phyloP scores from a whole-genome alignment of 2,329 filamentous ascomycete genomes.

The Proliferodiscus dingleyae region DNA sequence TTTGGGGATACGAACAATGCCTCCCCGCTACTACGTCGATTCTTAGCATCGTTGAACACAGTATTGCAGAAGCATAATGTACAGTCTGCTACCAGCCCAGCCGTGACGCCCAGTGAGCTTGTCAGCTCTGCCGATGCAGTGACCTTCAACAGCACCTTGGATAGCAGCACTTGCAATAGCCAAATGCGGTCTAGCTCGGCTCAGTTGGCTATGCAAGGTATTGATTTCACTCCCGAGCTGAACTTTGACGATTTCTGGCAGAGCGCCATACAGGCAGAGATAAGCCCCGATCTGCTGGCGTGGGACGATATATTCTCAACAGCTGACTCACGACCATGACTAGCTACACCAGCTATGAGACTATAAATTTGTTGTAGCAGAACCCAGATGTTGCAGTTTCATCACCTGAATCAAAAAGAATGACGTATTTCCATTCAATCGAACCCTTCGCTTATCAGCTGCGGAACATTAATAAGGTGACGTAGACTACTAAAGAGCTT shows the following conservation, averaged over 20 bases:
- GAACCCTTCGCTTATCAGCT: too few species aligned
- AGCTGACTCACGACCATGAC: constrained; percentile 19
- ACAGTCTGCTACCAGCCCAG: not conserved
- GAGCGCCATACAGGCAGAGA: constrained; percentile 15
- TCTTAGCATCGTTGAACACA: constrained; percentile 30
- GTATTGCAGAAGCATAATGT: constrained; percentile 24
- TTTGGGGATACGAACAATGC: constrained; percentile 30
- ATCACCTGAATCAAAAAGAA: too few species aligned
- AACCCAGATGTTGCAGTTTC: too few species aligned
- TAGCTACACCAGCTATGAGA: too few species aligned
- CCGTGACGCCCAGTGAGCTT: not conserved
- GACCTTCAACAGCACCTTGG: constrained; percentile 3
- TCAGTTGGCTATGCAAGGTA: constrained; percentile 1
- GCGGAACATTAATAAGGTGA: too few species aligned
- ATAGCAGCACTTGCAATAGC: not conserved
- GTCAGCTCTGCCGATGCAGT: not conserved
- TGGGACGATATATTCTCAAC: constrained; percentile 24
- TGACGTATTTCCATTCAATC: too few species aligned
- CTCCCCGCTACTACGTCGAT: constrained; percentile 25
- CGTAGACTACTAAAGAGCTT: too few species aligned
- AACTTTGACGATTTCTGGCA: constrained; percentile 23
- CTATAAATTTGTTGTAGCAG: too few species aligned
- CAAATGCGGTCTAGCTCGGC: constrained; percentile 2
- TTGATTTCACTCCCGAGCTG: constrained; percentile 8
- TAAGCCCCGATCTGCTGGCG: constrained; percentile 13